Conservation (phyloP, 306 rosid species). For the Begonia peltatifolia region DNA sequence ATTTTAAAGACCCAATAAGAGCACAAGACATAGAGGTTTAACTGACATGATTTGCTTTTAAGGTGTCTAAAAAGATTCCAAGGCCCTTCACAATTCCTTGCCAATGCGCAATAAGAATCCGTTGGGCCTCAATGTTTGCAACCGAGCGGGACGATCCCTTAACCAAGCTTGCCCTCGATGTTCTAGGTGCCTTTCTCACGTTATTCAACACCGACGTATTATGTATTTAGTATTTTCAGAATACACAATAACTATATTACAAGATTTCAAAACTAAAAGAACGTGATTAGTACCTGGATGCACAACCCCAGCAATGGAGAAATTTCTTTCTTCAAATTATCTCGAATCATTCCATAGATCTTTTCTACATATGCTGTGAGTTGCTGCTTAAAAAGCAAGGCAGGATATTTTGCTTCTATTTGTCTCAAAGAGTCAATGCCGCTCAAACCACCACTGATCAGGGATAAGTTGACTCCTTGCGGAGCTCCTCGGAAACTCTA, state of each 20-base stretch:
- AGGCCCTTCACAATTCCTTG: slow-evolving; percentile 93
- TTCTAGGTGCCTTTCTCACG: slow-evolving; percentile 70
- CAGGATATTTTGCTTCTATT: slow-evolving; percentile 99
- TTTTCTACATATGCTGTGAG: slow-evolving; percentile 98
- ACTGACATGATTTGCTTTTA: slow-evolving; percentile 95
- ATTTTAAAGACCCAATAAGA: neutral
- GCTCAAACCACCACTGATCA: slow-evolving; percentile 64
- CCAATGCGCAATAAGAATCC: slow-evolving; percentile 95
- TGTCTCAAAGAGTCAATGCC: slow-evolving; percentile 84
- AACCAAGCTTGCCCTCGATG: slow-evolving; percentile 77
- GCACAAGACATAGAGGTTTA: slow-evolving; percentile 7
- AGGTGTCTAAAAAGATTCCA: slow-evolving; percentile 57
- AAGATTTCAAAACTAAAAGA: neutral
- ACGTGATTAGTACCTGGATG: slow-evolving; percentile 62
- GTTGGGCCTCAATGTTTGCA: slow-evolving; percentile 87
- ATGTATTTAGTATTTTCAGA: neutral
- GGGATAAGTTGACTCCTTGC: slow-evolving; percentile 76
- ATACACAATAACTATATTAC: too few species aligned
- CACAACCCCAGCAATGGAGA: slow-evolving; percentile 94
- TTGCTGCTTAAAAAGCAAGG: slow-evolving; percentile 93
- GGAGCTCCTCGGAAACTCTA: slow-evolving; percentile 92
- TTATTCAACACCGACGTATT: too few species aligned
- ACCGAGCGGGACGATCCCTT: slow-evolving; percentile 67
- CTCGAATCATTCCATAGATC: slow-evolving; percentile 95
- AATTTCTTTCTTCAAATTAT: slow-evolving; percentile 92